phyloP scores from a whole-genome alignment of 1,284 basidiomycete genomes.

The Microbotryum lychnidis-dioicae region DNA sequence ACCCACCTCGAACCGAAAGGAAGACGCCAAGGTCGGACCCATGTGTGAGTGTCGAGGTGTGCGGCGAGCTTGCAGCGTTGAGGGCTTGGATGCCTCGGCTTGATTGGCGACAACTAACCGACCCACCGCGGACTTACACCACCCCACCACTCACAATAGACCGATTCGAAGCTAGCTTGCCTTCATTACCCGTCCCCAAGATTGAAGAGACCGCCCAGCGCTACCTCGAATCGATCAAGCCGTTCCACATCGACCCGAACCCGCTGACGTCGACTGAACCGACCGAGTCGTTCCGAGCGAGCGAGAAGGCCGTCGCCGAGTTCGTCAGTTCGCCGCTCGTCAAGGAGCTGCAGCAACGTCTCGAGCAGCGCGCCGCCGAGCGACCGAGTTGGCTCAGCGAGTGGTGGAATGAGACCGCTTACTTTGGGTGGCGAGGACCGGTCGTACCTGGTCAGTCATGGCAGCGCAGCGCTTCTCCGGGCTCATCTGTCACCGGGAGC shows the following conservation, averaged over 20 bases:
- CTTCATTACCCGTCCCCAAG: conserved; percentile 72
- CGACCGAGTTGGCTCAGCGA: conserved; percentile 79
- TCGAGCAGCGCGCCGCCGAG: conserved; percentile 59
- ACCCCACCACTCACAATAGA: conserved; percentile 5
- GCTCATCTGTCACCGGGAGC: no score
- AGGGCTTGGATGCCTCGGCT: no score
- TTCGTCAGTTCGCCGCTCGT: conserved; percentile 67
- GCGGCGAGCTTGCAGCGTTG: not conserved
- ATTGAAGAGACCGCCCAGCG: conserved; percentile 71
- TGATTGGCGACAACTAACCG: no score
- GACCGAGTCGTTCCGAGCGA: conserved; percentile 26
- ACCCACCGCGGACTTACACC: not conserved
- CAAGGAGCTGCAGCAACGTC: conserved; percentile 66
- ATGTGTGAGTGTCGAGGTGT: conserved; percentile 4
- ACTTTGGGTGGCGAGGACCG: conserved; percentile 48
- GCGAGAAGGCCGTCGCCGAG: conserved; percentile 49
- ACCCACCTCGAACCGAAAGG: not conserved
- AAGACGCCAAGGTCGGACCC: conserved; percentile 1
- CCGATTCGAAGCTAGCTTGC: conserved; percentile 56
- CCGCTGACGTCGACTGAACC: conserved; percentile 28
- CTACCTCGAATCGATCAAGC: conserved; percentile 74
- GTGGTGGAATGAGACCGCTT: conserved; percentile 94
- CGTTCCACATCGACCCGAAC: conserved; percentile 59
- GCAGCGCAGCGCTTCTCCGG: not conserved
- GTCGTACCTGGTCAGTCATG: conserved; percentile 37